Evolutionary conservation across 1,284 basidiomycete genomes (phyloP).

Genomic region (Coniferiporia sulphurascens): DNA sequence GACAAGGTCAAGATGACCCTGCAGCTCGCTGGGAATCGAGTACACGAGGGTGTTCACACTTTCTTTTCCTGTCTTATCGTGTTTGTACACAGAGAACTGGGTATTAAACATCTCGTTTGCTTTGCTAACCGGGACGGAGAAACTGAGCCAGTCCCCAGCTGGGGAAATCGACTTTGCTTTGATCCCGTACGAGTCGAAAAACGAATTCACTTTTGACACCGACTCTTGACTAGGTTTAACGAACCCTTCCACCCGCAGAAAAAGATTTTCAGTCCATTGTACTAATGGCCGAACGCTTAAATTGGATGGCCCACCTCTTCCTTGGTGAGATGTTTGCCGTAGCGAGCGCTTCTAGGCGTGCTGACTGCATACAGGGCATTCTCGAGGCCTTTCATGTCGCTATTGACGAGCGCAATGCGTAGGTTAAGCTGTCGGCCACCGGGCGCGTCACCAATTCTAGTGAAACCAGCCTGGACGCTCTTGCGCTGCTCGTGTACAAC

Average conservation of each 20-base stretch:
- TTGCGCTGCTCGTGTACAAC: slow-evolving; percentile 25
- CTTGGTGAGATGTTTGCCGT: slow-evolving; percentile 28
- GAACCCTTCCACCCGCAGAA: slow-evolving; percentile 19
- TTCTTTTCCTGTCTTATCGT: slow-evolving; percentile 18
- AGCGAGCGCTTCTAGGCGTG: slow-evolving; percentile 25
- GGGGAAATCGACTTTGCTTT: slow-evolving; percentile 13
- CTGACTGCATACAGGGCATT: slow-evolving; percentile 26
- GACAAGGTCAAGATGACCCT: slow-evolving; percentile 23
- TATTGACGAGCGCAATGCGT: slow-evolving; percentile 24
- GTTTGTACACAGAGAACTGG: slow-evolving; percentile 19
- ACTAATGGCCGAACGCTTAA: not conserved
- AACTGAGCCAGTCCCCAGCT: slow-evolving; percentile 24
- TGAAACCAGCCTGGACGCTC: slow-evolving; percentile 22
- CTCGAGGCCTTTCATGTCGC: slow-evolving; percentile 24
- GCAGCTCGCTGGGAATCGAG: slow-evolving; percentile 21
- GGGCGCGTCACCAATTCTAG: slow-evolving; percentile 21
- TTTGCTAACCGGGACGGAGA: slow-evolving; percentile 20
- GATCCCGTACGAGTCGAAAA: slow-evolving; percentile 18
- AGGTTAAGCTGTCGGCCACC: slow-evolving; percentile 22
- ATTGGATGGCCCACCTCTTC: slow-evolving; percentile 22
- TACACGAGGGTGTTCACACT: slow-evolving; percentile 21
- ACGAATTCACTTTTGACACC: slow-evolving; percentile 19
- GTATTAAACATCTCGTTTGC: slow-evolving; percentile 21
- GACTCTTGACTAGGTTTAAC: slow-evolving; percentile 21
- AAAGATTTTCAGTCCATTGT: not conserved